Evolutionary conservation across 2,329 filamentous ascomycete genomes (phyloP), one percentile per base, ranked within the genome.

Genomic region (Calonectria montana): DNA sequence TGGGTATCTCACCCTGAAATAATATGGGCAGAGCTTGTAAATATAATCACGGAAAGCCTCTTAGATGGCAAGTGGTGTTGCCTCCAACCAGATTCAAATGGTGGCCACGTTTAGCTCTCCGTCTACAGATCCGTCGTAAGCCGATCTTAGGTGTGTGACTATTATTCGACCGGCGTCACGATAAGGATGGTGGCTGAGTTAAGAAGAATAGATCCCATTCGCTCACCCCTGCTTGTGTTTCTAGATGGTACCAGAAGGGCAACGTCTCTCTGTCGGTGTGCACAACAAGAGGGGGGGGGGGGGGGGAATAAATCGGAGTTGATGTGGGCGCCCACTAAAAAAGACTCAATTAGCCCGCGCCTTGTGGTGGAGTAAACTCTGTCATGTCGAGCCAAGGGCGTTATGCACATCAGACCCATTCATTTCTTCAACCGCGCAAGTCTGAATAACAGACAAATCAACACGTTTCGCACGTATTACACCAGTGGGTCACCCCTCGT

Each of bases 291-390:
- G n/a, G n/a, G n/a, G n/a, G n/a, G n/a, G n/a, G n/a, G n/a, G n/a
- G n/a, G n/a, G 15, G n/a, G 48, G 27, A 9, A 12, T 8, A 1
- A 10, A 15, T 23, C 21, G n/a, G 21, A 23, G 31, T 59, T 25
- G 12, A 39, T 18, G 21, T 23, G 53, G 21, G 31, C 53, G 53
- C 10, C 13, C 31, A 29, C 23, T 29, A 21, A 57, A 59, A 59
- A 59, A 59, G 53, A 59, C 53, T 59, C 53, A 59, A 59, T 57
- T 59, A 27, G 53, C 53, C 53, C 10, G 53, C 53, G 50, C n/a
- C 50, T 59, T 59, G 31, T 15, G 27, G 53, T 59, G 53, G 53
- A 25, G 31, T 23, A 23, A 9, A 7, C 31, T 57, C 27, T 47
- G n/a, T 47, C 50, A 59, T 59, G 53, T 39, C 21, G 13, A 23